Base-by-base conservation (phyloP, 2,329 filamentous ascomycete species). In the Emergomyces orientalis region DNA sequence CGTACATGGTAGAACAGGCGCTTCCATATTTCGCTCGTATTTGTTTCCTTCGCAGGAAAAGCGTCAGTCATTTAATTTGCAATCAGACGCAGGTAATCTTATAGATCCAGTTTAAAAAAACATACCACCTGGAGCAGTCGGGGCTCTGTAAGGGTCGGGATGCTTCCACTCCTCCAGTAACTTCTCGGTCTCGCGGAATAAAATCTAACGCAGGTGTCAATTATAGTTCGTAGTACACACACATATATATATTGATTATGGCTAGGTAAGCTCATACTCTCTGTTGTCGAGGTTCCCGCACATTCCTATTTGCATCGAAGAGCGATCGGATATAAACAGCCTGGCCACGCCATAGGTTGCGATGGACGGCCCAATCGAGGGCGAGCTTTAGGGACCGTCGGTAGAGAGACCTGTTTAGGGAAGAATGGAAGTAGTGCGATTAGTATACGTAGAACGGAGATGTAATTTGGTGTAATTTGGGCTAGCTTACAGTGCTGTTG, bases 91-190 rank as follows among this genome's bases (percentile, higher is more conserved):
- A 6, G 2, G 47, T 22, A 7, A 17, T 4, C 8, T 13, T 13
- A 30, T 27, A 27, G 25, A 51, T 27, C 25, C 25, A 17, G 25
- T 5, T 51, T 22, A 56, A 25, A 32, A 37, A 58, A 41, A 72
- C 84, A 67, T 80, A 94, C 93, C 94, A 83, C 94, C 94, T 13
- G 94, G 94, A 47, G 94, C 93, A 51, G 91, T 96, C 17, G 94
- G 94, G 67, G 88, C 85, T 69, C 85, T 82, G 75, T 96, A 97
- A 39, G 94, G 92, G 75, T 99, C 94, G 3, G 94, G 94, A 73
- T 99, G 94, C 80, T 97, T 97, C 93, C 93, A 99, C 76, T 88
- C 89, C 72, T 94, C 86, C 66, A 99, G 80, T 64, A 97, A 75
- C 69, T 88, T 88, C 77, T 97, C 92, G 4, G 94, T 93, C 79